Base-by-base conservation (phyloP, 768 basidiomycete genomes). In the Pleurotus citrinopileatus region DNA sequence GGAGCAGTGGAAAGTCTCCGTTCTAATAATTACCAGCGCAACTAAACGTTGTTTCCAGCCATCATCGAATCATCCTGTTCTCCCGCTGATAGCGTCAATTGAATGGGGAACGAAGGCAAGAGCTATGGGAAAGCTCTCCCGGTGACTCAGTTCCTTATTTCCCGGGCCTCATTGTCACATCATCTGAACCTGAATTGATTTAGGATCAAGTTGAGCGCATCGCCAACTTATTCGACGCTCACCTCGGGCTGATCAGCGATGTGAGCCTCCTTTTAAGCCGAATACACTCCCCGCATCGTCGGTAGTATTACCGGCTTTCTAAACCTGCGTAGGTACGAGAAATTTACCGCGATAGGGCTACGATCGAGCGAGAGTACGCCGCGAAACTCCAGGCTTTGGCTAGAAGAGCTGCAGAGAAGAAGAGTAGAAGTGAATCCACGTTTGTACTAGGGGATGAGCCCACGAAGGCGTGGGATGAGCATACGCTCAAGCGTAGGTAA, bases 351-450 rank as follows among this genome's bases (percentile, higher is more conserved):
- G 86, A 86, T 47, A 79, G 85, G 42, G 82, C 73, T 8, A 77
- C 73, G 5, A 71, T 93, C 9, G 91, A 94, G 67, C 82, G 86
- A 48, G 91, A 94, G 64, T 93, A 91, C 64, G 87, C 89, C 0
- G 64, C 69, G 22, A 91, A 88, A 64, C 73, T 94, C 8, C 84
- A 86, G 62, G 67, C 73, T 13, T 67, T 94, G 27, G 76, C 77
- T 6, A 84, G 79, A 66, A 91, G 84, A 63, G 83, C 84, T 1
- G 68, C 73, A 8, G 91, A 93, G 40, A 89, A 83, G 77, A 89
- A 87, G 67, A 70, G 68, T 42, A 89, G 81, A 68, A 74, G 75
- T 53, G 79, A 80, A 54, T 62, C 72, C 0, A 62, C 69, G 7
- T 70, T 87, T 20, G 80, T 87, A 6, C 67, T 91, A 8, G 91